Percentiles rank a stretch among this genome's conserved stretches.
phyloP scores from a whole-genome alignment of 2,329 filamentous ascomycete genomes.

The Fusarium duplospermum region DNA sequence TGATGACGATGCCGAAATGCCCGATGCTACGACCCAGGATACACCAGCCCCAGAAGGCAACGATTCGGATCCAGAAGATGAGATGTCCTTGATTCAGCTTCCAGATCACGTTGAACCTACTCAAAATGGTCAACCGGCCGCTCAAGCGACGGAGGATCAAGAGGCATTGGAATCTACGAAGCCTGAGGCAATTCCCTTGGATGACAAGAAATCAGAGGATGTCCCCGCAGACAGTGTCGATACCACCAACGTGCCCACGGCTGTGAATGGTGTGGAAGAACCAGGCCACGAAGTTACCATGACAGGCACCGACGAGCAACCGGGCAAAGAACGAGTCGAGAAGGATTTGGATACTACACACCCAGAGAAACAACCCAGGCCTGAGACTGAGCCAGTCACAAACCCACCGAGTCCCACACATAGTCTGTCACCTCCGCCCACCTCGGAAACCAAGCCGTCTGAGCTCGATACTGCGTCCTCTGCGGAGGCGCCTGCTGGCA shows the following conservation, averaged over 20 bases:
- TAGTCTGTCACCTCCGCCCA: constrained; percentile 59
- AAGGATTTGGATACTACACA: constrained; percentile 39
- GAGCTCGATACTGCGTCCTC: constrained; percentile 59
- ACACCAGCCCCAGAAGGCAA: constrained; percentile 20
- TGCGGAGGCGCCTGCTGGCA: constrained; percentile 49
- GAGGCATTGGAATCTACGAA: not conserved
- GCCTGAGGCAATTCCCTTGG: not conserved
- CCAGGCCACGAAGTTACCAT: constrained; percentile 48
- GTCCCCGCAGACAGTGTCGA: not conserved
- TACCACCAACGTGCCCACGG: not conserved
- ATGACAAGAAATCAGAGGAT: not conserved
- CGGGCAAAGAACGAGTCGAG: constrained; percentile 32
- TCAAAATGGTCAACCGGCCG: not conserved
- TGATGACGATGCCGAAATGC: constrained; percentile 41
- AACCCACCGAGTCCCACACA: constrained; percentile 56
- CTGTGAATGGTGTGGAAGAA: not conserved
- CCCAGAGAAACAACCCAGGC: constrained; percentile 49
- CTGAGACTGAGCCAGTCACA: constrained; percentile 58
- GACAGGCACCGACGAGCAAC: constrained; percentile 28
- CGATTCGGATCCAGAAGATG: constrained; percentile 49
- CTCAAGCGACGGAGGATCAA: not conserved
- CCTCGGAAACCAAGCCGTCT: constrained; percentile 63
- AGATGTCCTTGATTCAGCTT: constrained; percentile 49
- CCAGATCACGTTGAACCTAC: constrained; percentile 26
- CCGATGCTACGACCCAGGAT: constrained; percentile 16